These are phyloP conservation scores for Metroxylon sagu DNA, from an alignment of 176 grass and related monocot species.

Conservation along the genomic window DNA sequence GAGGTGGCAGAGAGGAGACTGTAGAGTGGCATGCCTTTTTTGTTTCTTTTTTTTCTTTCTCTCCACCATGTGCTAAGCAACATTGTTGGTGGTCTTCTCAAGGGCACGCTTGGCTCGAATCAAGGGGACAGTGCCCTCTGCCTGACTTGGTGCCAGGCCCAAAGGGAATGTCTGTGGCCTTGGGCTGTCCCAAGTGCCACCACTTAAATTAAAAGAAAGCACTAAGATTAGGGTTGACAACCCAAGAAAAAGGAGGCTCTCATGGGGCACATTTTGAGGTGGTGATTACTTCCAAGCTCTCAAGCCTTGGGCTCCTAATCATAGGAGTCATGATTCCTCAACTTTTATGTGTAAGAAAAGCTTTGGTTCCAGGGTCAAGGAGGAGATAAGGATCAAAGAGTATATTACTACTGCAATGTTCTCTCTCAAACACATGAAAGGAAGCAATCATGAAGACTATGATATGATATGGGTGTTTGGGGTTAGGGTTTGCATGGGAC, in stretches of 20 bases:
- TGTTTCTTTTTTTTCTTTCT: too few species aligned
- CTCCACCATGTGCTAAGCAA: slow-evolving; percentile 42
- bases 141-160: slow-evolving; percentile 39
- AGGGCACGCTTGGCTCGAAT: slow-evolving; percentile 73
- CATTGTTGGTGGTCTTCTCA: slow-evolving; percentile 59
- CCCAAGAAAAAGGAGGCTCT: not conserved
- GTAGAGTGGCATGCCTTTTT: not conserved
- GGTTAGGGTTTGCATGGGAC: slow-evolving; percentile 27
- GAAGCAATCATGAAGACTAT: slow-evolving; percentile 28
- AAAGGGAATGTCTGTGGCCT: slow-evolving; percentile 57
- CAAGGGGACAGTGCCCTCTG: slow-evolving; percentile 30
- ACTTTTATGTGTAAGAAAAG: slow-evolving; percentile 13
- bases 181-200: slow-evolving; percentile 19
- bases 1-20: not conserved
- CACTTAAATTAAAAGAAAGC: not conserved
- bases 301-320: slow-evolving; percentile 39
- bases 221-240: not conserved
- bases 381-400: slow-evolving; percentile 12
- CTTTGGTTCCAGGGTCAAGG: slow-evolving; percentile 6
- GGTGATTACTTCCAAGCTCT: slow-evolving; percentile 26
- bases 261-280: not conserved
- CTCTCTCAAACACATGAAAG: slow-evolving; percentile 11
- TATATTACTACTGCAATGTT: slow-evolving; percentile 7
- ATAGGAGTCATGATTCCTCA: slow-evolving; percentile 43
- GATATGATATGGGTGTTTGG: slow-evolving; percentile 30